Conservation (phyloP, 768 basidiomycete species). For the Mycena latifolia region DNA sequence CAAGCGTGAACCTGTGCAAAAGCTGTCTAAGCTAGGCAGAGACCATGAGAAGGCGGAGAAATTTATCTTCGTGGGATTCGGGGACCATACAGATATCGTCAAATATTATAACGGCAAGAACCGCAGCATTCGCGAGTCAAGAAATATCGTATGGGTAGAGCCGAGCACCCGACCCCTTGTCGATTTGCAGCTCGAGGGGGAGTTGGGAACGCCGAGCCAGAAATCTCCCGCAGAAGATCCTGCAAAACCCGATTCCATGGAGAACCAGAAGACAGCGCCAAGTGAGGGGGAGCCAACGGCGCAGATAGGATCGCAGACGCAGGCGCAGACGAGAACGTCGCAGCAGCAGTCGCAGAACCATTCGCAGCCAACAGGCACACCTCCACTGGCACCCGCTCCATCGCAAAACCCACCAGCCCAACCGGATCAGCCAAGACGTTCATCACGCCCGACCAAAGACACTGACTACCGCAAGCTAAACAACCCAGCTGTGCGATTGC, state of each 20-base stretch:
- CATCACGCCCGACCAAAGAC: neutral
- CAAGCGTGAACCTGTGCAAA: constrained; percentile 21
- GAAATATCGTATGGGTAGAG: constrained; percentile 19
- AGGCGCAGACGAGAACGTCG: constrained; percentile 3
- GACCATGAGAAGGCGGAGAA: constrained; percentile 22
- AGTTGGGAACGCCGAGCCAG: constrained; percentile 18
- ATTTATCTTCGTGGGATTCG: constrained; percentile 32
- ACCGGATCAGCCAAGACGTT: neutral
- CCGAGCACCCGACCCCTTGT: constrained; percentile 13
- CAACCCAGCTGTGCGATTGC: constrained; percentile 9
- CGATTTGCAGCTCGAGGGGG: constrained; percentile 34
- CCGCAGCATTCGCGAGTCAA: constrained; percentile 19
- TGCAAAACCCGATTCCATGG: constrained; percentile 18
- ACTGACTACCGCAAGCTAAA: constrained; percentile 25
- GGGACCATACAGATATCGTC: constrained; percentile 20
- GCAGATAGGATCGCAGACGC: constrained; percentile 19
- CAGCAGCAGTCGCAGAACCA: neutral
- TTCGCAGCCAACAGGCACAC: neutral
- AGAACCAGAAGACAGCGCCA: constrained; percentile 11
- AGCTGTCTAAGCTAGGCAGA: constrained; percentile 32
- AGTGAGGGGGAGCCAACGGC: neutral
- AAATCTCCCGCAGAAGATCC: constrained; percentile 24
- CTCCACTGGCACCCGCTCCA: neutral
- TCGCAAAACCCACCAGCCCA: constrained; percentile 1
- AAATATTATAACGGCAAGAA: constrained; percentile 30